Conservation (phyloP, 2,329 filamentous ascomycete species). For the Claviceps cyperi region DNA sequence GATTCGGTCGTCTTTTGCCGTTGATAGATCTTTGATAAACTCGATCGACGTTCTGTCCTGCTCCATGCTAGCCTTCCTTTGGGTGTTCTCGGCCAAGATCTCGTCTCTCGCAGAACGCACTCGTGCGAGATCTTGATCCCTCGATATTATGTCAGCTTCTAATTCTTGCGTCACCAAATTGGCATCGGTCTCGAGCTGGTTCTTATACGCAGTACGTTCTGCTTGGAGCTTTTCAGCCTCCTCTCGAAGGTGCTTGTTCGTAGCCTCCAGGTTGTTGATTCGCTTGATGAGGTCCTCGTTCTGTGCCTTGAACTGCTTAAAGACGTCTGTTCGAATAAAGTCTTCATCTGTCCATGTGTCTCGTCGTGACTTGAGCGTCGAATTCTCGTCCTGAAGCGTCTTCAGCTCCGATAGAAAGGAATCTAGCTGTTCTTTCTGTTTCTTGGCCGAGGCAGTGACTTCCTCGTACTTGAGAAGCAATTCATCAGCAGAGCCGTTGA, state of each 20-base stretch:
- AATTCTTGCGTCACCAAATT: slow-evolving; percentile 60
- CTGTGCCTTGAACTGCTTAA: slow-evolving; percentile 79
- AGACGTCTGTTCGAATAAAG: slow-evolving; percentile 81
- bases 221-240: slow-evolving; percentile 74
- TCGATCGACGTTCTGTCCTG: slow-evolving; percentile 55
- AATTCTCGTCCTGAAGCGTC: slow-evolving; percentile 62
- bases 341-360: slow-evolving; percentile 79
- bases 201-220: slow-evolving; percentile 70
- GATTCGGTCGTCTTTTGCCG: slow-evolving; percentile 69
- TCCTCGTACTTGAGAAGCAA: slow-evolving; percentile 66
- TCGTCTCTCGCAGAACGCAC: slow-evolving; percentile 79
- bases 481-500: slow-evolving; percentile 45
- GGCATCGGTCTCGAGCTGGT: slow-evolving; percentile 67
- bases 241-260: slow-evolving; percentile 70
- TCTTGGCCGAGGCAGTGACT: slow-evolving; percentile 58
- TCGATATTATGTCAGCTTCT: slow-evolving; percentile 65
- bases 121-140: slow-evolving; percentile 73
- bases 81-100: slow-evolving; percentile 63
- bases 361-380: slow-evolving; percentile 51
- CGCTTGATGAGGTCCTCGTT: slow-evolving; percentile 87
- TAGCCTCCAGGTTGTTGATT: slow-evolving; percentile 81
- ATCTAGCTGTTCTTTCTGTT: slow-evolving; percentile 81
- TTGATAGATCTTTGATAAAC: slow-evolving; percentile 67
- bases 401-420: slow-evolving; percentile 65
- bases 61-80: slow-evolving; percentile 66